Evolutionary conservation across 2,329 filamentous ascomycete genomes (phyloP).

Genomic region (Fragosphaeria purpurea): DNA sequence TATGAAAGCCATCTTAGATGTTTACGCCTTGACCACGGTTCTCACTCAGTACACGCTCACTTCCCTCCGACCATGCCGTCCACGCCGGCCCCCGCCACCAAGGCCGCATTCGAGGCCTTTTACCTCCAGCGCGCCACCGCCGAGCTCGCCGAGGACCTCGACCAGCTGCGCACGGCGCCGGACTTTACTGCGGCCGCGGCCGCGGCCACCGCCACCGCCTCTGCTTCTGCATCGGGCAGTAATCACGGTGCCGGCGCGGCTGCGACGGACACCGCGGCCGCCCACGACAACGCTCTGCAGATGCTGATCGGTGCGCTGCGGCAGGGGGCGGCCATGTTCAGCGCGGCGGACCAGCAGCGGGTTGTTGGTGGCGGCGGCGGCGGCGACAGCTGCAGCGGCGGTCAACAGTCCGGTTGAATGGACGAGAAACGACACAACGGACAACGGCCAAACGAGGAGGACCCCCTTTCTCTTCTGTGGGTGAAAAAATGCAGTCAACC

Average conservation of each 20-base stretch:
- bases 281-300: slow-evolving; percentile 32
- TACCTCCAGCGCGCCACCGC: slow-evolving; percentile 60
- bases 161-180: slow-evolving; percentile 56
- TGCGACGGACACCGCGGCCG: slow-evolving; percentile 14
- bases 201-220: slow-evolving; percentile 48
- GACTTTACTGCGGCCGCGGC: slow-evolving; percentile 51
- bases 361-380: slow-evolving; percentile 13
- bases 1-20: no score
- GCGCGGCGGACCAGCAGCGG: slow-evolving; percentile 31
- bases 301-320: slow-evolving; percentile 58
- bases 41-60: no score
- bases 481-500: no score
- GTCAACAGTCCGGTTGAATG: no score
- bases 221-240: slow-evolving; percentile 26
- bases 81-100: no score
- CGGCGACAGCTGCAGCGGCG: no score
- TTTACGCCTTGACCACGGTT: no score
- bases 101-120: slow-evolving; percentile 32
- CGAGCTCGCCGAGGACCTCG: slow-evolving; percentile 65
- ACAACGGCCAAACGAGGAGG: no score
- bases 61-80: no score
- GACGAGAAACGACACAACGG: no score
- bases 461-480: no score
- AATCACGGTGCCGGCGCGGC: slow-evolving; percentile 22
- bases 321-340: slow-evolving; percentile 56